Base-by-base conservation (phyloP, 352 stramenopile genomes). In the Thalassiosira hispida region DNA sequence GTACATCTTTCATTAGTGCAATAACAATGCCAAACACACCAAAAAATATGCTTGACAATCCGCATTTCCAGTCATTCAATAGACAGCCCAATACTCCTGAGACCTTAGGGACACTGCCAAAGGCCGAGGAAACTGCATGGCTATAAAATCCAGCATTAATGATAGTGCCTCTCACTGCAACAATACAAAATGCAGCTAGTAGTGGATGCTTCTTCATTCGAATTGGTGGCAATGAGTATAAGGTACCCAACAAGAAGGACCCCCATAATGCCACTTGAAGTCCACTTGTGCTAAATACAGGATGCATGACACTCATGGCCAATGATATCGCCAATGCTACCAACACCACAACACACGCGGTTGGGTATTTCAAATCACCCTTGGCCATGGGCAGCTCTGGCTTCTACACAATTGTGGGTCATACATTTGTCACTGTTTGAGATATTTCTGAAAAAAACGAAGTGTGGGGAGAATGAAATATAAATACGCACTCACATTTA, bases 1-100 rank as follows among this genome's bases (percentile, higher is more conserved):
- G 93, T 16, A 96, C 92, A 77, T 96, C 93, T 78, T 96, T 96
- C 91, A 96, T 95, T 18, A 96, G 81, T 6, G 92, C 92, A 75
- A 87, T 87, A 1, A 94, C 89, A 23, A 93, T 81, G 22, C 87
- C 89, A 78, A 94, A 94, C 2, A 93, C 66, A 6, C 74, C 86
- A 81, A 93, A 94, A 51, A 92, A 94, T 2, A 91, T 16, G 75
- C 83, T 92, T 0, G 86, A 91, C 6, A 86, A 61, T 27, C 68
- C 46, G 69, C 88, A 93, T 61, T 67, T 73, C 49, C 63, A 73
- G 71, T 92, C 77, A 25, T 69, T 64, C 12, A 77, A 29, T 0
- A 93, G 59, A 75, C 76, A 91, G 18, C 75, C 12, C 56, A 90
- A 60, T 0, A 92, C 83, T 47, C 59, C 75, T 29, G 70, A 57